Percentiles rank a stretch among this genome's conserved stretches.
phyloP scores from a whole-genome alignment of 2,329 filamentous ascomycete species.

The Penicillium sumatraense region DNA sequence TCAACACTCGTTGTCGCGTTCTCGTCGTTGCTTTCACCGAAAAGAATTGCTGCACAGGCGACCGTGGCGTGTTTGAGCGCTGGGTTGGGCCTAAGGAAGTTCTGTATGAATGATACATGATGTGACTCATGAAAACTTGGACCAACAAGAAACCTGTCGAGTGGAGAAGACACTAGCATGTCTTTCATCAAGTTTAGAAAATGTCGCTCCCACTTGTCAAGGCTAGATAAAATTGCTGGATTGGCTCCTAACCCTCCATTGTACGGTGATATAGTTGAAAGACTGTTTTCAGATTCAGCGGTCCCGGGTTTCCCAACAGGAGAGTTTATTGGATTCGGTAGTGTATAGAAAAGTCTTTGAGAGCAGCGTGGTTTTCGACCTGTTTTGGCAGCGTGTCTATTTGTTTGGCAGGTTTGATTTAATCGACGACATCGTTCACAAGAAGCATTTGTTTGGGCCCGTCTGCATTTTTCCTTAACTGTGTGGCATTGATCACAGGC shows the following conservation, averaged over 20 bases:
- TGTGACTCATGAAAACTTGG: conserved; percentile 17
- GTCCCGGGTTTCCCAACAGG: not conserved
- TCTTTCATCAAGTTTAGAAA: conserved; percentile 25
- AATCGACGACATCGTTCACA: conserved; percentile 20
- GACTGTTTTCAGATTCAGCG: no score
- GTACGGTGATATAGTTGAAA: no score
- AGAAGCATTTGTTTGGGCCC: not conserved
- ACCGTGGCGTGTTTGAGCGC: conserved; percentile 17
- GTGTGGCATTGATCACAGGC: conserved; percentile 22
- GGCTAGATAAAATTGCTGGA: conserved; percentile 4
- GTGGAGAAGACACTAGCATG: conserved; percentile 11
- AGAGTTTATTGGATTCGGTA: conserved; percentile 6
- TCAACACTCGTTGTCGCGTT: conserved; percentile 4
- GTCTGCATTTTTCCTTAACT: conserved; percentile 22
- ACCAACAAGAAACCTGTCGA: conserved; percentile 21
- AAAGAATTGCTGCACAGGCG: conserved; percentile 20
- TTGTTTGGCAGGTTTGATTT: conserved; percentile 11
- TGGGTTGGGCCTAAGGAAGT: conserved; percentile 9
- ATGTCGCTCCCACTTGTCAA: conserved; percentile 20
- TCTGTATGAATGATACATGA: conserved; percentile 17
- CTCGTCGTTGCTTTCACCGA: conserved; percentile 14
- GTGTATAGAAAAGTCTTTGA: conserved; percentile 13
- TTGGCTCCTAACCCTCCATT: conserved; percentile 15
- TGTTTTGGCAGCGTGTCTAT: conserved; percentile 5
- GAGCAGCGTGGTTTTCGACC: conserved; percentile 15